Base-by-base conservation (phyloP, 2,329 filamentous ascomycete species). In the Cladobotryum mycophilum region DNA sequence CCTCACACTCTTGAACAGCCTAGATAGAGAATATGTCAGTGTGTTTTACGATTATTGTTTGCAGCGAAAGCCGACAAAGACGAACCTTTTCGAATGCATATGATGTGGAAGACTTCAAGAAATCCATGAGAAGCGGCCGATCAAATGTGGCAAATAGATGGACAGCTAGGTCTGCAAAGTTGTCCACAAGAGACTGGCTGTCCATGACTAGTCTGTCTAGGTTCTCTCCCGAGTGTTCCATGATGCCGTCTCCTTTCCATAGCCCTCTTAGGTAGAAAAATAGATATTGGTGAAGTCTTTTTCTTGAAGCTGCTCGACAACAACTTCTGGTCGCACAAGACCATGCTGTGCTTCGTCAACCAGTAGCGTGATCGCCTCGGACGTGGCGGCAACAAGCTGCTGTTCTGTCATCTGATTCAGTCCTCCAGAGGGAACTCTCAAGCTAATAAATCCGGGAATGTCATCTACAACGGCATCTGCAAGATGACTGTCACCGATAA, bases 281-380 rank as follows among this genome's bases (percentile, higher is more conserved):
- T 0, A 95, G 78, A 63, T 95, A 96, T 0, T 89, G 74, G 46
- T 82, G 75, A 46, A 88, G 72, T 15, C 83, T 76, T 54, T 85
- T 17, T 76, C 74, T 58, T 85, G 76, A 2, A 99, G 75, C 64
- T 97, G 91, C 5, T 77, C 72, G 2, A 96, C 85, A 2, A 99
- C 91, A 2, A 84, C 78, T 3, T 82, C 78, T 0, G 90, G 87
- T 25, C 80, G 82, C 14, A 97, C 85, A 22, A 95, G 85, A 0
- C 93, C 93, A 52, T 92, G 87, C 56, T 91, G 86, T 1, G 91
- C 91, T 69, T 97, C 92, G 45, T 95, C 86, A 1, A 96, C 91
- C 4, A 99, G 82, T 7, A 97, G 72, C 1, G 84, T 83, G 47
- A 96, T 87, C 2, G 91, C 87, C 65, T 99, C 92, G 0, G 83